Evolutionary conservation across 169 alveolate species (phyloP).

Genomic region (Ichthyophthirius multifiliis): DNA sequence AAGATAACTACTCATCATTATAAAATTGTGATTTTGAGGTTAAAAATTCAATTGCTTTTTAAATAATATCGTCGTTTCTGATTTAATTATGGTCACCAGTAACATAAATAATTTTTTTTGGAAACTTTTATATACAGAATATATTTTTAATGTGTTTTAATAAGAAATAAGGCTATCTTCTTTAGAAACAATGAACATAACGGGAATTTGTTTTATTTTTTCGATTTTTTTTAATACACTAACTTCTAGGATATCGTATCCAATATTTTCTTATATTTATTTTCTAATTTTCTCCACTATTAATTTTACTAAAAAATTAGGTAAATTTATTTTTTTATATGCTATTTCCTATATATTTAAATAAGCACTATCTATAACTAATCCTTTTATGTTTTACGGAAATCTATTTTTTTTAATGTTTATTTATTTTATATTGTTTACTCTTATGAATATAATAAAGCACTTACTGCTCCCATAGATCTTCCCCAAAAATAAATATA

Average conservation of each 20-base stretch:
- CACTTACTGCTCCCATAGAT: conserved; percentile 53
- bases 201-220: neutral
- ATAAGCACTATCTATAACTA: conserved; percentile 4
- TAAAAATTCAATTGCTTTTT: too few relatives aligned
- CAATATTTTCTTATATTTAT: neutral
- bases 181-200: neutral
- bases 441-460: conserved; percentile 32
- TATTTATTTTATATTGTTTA: too few relatives aligned
- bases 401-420: too few relatives aligned
- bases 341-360: conserved; percentile 5
- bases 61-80: too few relatives aligned
- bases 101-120: neutral
- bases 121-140: neutral
- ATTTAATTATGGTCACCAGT: neutral
- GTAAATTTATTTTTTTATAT: neutral
- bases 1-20: too few relatives aligned
- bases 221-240: neutral
- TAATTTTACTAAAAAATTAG: neutral
- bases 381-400: neutral
- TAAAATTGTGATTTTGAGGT: too few relatives aligned
- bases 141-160: neutral
- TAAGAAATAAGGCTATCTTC: neutral
- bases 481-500: conserved; percentile 59
- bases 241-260: neutral
- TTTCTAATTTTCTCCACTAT: neutral